Evolutionary conservation across 1,284 basidiomycete species (phyloP).

Genomic region (Cronartium ribicola): DNA sequence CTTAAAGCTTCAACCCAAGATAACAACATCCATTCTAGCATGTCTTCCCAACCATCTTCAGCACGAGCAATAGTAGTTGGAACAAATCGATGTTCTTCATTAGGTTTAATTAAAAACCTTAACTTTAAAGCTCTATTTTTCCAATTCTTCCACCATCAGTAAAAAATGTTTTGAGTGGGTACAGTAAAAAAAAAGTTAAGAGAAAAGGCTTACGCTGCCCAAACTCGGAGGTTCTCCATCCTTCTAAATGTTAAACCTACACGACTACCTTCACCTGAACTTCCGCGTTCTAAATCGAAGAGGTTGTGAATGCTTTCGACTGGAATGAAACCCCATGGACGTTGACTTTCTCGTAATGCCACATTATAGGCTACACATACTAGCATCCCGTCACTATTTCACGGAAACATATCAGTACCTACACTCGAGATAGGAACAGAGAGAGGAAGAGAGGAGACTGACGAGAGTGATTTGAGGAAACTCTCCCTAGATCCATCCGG

Average conservation of each 20-base stretch:
- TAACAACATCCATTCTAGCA: slow-evolving; percentile 63
- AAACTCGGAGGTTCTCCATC: slow-evolving; percentile 73
- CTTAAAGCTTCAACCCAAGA: slow-evolving; percentile 67
- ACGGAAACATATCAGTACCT: background rate
- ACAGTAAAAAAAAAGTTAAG: background rate
- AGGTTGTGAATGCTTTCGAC: slow-evolving; percentile 73
- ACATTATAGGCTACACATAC: slow-evolving; percentile 74
- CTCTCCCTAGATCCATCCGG: slow-evolving; percentile 37
- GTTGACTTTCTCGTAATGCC: slow-evolving; percentile 68
- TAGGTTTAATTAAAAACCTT: slow-evolving; percentile 61
- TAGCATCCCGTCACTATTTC: slow-evolving; percentile 62
- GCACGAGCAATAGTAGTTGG: slow-evolving; percentile 66
- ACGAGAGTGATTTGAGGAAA: slow-evolving; percentile 47
- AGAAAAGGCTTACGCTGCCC: slow-evolving; percentile 60
- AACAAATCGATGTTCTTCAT: slow-evolving; percentile 67
- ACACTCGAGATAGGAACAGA: background rate
- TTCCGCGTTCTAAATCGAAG: slow-evolving; percentile 58
- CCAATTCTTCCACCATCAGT: background rate
- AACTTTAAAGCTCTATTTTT: slow-evolving; percentile 67
- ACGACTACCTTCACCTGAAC: background rate
- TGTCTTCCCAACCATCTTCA: slow-evolving; percentile 71
- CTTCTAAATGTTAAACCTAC: slow-evolving; percentile 70
- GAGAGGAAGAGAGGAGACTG: background rate
- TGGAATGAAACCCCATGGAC: slow-evolving; percentile 82
- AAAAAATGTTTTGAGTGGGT: background rate